Conservation (phyloP, 2,329 filamentous ascomycete species). For the Neonectria magnoliae region DNA sequence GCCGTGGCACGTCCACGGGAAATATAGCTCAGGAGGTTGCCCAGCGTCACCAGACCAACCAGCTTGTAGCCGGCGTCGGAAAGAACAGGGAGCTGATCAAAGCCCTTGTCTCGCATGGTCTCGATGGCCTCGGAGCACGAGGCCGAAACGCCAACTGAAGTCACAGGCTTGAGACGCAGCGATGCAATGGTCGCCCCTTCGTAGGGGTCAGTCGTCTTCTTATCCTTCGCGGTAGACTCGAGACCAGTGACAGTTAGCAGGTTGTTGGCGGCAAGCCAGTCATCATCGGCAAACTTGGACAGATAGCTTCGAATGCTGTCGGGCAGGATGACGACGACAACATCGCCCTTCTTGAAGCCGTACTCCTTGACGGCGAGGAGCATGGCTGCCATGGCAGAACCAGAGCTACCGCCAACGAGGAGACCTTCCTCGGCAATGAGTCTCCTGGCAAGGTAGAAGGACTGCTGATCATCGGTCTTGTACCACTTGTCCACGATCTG, state of each 20-base stretch:
- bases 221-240: slow-evolving; percentile 58
- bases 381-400: slow-evolving; percentile 87
- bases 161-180: slow-evolving; percentile 92
- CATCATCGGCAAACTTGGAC: slow-evolving; percentile 98
- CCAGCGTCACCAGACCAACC: slow-evolving; percentile 92
- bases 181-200: slow-evolving; percentile 80
- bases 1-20: slow-evolving; percentile 82
- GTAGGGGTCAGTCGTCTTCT: slow-evolving; percentile 72
- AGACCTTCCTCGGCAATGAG: slow-evolving; percentile 95
- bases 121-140: slow-evolving; percentile 90
- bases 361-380: slow-evolving; percentile 81
- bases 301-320: slow-evolving; percentile 98
- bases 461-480: slow-evolving; percentile 94
- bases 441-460: slow-evolving; percentile 88
- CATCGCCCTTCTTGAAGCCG: slow-evolving; percentile 81
- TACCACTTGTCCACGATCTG: slow-evolving; percentile 91
- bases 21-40: slow-evolving; percentile 92
- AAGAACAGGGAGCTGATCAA: slow-evolving; percentile 95
- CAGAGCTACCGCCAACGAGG: slow-evolving; percentile 91
- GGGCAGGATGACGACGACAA: slow-evolving; percentile 89
- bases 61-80: slow-evolving; percentile 75
- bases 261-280: slow-evolving; percentile 97
- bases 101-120: slow-evolving; percentile 97
- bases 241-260: slow-evolving; percentile 73
- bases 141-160: slow-evolving; percentile 77